Evolutionary conservation across 2,329 filamentous ascomycete genomes (phyloP).

Genomic region (Trichophyton benhamiae): DNA sequence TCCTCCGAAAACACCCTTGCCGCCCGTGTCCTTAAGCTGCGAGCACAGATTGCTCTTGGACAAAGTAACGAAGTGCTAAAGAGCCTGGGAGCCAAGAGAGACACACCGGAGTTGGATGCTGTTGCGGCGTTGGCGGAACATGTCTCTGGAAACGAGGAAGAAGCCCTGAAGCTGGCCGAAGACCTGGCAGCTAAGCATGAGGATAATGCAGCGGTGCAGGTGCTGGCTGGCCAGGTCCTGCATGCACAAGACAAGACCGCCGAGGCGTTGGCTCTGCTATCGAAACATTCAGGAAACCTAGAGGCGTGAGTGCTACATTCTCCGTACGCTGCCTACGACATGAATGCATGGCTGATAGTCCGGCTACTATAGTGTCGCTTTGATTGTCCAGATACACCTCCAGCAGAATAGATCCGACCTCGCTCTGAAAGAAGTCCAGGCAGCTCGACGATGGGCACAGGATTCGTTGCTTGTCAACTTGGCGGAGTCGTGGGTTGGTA

Average conservation of each 20-base stretch:
- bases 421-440: slow-evolving; percentile 74
- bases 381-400: slow-evolving; percentile 86
- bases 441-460: slow-evolving; percentile 86
- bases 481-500: slow-evolving; percentile 86
- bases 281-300: slow-evolving; percentile 69
- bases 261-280: slow-evolving; percentile 66
- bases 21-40: slow-evolving; percentile 64
- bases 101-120: slow-evolving; percentile 60
- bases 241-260: slow-evolving; percentile 71
- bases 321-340: neutral
- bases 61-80: slow-evolving; percentile 61
- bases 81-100: slow-evolving; percentile 50
- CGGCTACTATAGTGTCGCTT: slow-evolving; percentile 48
- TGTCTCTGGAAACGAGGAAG: slow-evolving; percentile 46
- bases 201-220: slow-evolving; percentile 70
- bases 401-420: slow-evolving; percentile 84
- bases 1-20: slow-evolving; percentile 65
- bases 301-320: slow-evolving; percentile 50
- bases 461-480: slow-evolving; percentile 88
- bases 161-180: slow-evolving; percentile 52
- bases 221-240: slow-evolving; percentile 69
- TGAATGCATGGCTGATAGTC: neutral
- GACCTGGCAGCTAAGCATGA: slow-evolving; percentile 53
- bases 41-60: slow-evolving; percentile 71
- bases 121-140: slow-evolving; percentile 63